Evolutionary conservation across 345 rosid genomes (phyloP).

Genomic region (Euphorbia tirucalli): DNA sequence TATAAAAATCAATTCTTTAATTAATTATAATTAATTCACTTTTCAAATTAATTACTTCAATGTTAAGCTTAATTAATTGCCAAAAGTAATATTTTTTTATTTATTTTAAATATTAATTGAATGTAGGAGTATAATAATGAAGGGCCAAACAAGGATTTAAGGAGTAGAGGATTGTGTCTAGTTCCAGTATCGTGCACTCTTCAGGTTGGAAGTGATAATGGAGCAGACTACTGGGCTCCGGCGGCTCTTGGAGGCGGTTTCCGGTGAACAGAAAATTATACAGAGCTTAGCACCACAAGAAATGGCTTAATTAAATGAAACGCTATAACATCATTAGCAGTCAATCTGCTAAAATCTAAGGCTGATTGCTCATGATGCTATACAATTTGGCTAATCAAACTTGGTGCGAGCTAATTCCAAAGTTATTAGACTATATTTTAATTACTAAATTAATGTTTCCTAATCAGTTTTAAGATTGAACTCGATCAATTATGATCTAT

Average conservation of each 20-base stretch:
- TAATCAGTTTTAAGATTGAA: neutral
- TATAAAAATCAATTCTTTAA: neutral
- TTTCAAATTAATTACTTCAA: neutral
- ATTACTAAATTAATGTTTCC: neutral
- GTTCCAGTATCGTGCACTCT: slow-evolving; percentile 30
- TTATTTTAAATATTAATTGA: neutral
- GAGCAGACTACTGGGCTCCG: slow-evolving; percentile 33
- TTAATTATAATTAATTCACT: neutral
- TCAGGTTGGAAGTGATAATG: slow-evolving; percentile 30
- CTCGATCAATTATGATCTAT: slow-evolving; percentile 10
- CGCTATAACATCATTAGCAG: slow-evolving; percentile 97
- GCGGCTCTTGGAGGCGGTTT: slow-evolving; percentile 26
- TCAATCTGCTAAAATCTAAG: slow-evolving; percentile 81
- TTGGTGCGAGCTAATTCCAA: neutral
- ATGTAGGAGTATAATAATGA: slow-evolving; percentile 8
- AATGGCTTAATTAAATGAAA: slow-evolving; percentile 8
- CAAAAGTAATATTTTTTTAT: too few species aligned
- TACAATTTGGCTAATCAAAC: slow-evolving; percentile 40
- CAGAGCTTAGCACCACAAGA: neutral
- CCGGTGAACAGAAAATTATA: slow-evolving; percentile 2
- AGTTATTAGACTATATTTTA: neutral
- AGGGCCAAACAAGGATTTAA: slow-evolving; percentile 21
- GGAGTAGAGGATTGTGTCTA: slow-evolving; percentile 31
- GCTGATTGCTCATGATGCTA: slow-evolving; percentile 99
- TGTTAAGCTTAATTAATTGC: neutral